Evolutionary conservation across 768 basidiomycete genomes (phyloP), one percentile per base, ranked within the genome.

Genomic region (Steccherinum ochraceum): DNA sequence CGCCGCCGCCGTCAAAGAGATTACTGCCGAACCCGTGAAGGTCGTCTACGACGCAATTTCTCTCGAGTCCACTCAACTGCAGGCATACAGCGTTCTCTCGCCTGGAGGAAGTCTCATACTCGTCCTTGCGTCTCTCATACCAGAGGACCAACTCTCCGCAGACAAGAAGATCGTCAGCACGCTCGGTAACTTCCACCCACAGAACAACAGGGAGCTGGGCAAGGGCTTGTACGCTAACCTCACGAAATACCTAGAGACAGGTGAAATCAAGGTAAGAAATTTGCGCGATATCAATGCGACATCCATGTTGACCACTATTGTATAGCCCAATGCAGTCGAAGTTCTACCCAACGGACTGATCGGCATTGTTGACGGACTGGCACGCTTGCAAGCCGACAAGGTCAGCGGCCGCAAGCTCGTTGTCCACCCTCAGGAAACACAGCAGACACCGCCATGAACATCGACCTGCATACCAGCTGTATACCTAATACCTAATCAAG

Each of bases 391-490:
- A 52, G 61, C 64, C 3, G 67, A 69, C 11, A 51, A 70, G 24
- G 69, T 78, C n/a, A 75, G 73, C 43, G 74, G 72, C 3, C 58
- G 68, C 21, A 78, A 78, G 58, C 57, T 79, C 30, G 66, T 78
- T 47, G 67, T 62, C 49, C 67, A 57, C 45, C 76, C 76, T 7
- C 69, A 71, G 58, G 75, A 76, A 44, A 75, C 71, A n/a, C n/a
- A n/a, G n/a, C n/a, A n/a, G n/a, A n/a, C n/a, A n/a, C n/a, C n/a
- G n/a, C n/a, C n/a, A n/a, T n/a, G n/a, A n/a, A n/a, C n/a, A n/a
- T n/a, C n/a, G n/a, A n/a, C n/a, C n/a, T n/a, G n/a, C n/a, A n/a
- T n/a, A n/a, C n/a, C n/a, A n/a, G n/a, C n/a, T n/a, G n/a, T n/a
- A n/a, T n/a, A n/a, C n/a, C n/a, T n/a, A n/a, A n/a, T n/a, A n/a